phyloP scores from a whole-genome alignment of 2,329 filamentous ascomycete species.

The Xylaria sp. region DNA sequence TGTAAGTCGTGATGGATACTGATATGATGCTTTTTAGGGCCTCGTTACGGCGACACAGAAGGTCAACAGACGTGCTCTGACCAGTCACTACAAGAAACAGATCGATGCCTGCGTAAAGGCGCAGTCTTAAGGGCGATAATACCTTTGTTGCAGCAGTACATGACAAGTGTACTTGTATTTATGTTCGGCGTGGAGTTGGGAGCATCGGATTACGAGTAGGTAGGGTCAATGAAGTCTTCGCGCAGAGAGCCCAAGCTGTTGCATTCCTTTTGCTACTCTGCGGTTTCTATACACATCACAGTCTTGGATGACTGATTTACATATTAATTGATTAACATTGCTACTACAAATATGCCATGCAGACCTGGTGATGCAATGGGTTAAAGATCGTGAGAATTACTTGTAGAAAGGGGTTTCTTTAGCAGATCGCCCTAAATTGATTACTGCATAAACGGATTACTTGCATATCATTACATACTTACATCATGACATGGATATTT shows the following conservation, averaged over 20 bases:
- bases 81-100: constrained; percentile 46
- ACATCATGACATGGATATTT: not conserved
- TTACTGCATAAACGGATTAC: not conserved
- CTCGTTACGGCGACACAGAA: constrained; percentile 59
- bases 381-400: too few species aligned
- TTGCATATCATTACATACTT: not conserved
- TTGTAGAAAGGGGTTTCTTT: too few species aligned
- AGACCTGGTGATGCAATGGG: not conserved
- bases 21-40: constrained; percentile 36
- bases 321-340: not conserved
- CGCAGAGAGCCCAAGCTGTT: not conserved
- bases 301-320: not conserved
- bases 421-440: too few species aligned
- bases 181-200: constrained; percentile 3
- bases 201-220: not conserved
- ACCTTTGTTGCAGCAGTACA: not conserved
- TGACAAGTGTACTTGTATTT: not conserved
- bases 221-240: not conserved
- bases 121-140: constrained; percentile 11
- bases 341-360: not conserved
- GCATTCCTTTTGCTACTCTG: not conserved
- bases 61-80: constrained; percentile 50
- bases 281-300: not conserved
- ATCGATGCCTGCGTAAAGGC: constrained; percentile 41
- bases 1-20: not conserved